phyloP scores from a whole-genome alignment of 192 early-diverging fungal species.

The Endogone sp. region DNA sequence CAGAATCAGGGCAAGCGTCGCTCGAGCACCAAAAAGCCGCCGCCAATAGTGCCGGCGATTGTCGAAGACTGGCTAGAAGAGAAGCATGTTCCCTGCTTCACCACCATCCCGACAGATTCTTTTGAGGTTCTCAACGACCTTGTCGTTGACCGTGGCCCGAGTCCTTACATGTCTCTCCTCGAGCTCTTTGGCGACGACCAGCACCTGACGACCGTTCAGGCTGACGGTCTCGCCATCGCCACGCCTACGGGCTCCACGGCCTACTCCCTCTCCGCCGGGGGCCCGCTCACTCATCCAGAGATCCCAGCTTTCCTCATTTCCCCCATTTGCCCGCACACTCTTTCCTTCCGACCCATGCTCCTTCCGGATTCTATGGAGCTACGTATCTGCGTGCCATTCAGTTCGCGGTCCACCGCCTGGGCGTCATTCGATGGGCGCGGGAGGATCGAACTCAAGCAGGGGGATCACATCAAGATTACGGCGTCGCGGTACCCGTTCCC shows the following conservation, averaged over 20 bases:
- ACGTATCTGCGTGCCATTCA: constrained; percentile 79
- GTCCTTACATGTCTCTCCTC: constrained; percentile 84
- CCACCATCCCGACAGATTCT: constrained; percentile 62
- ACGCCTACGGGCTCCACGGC: constrained; percentile 94
- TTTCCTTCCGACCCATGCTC: constrained; percentile 95
- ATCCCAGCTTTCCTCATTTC: constrained; percentile 89
- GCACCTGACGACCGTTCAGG: constrained; percentile 93
- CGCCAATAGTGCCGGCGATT: too few species aligned
- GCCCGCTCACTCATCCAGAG: constrained; percentile 92
- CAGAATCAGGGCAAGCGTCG: background rate
- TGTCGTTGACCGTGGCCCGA: constrained; percentile 92
- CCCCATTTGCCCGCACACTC: constrained; percentile 89
- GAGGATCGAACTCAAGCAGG: constrained; percentile 80
- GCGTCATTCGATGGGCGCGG: constrained; percentile 93
- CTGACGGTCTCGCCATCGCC: constrained; percentile 91
- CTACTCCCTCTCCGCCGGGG: constrained; percentile 89
- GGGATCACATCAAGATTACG: constrained; percentile 85
- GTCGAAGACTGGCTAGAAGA: constrained; percentile 31
- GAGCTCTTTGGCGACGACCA: constrained; percentile 78
- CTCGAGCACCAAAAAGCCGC: too few species aligned
- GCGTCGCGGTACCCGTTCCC: constrained; percentile 87
- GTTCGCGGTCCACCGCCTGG: constrained; percentile 88
- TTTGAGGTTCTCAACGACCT: constrained; percentile 96
- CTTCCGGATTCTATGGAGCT: constrained; percentile 90
- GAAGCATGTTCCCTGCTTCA: constrained; percentile 45